These are phyloP conservation scores for Golovinomyces cichoracearum DNA, from an alignment of 2,329 filamentous ascomycete genomes.

Conservation along the genomic window DNA sequence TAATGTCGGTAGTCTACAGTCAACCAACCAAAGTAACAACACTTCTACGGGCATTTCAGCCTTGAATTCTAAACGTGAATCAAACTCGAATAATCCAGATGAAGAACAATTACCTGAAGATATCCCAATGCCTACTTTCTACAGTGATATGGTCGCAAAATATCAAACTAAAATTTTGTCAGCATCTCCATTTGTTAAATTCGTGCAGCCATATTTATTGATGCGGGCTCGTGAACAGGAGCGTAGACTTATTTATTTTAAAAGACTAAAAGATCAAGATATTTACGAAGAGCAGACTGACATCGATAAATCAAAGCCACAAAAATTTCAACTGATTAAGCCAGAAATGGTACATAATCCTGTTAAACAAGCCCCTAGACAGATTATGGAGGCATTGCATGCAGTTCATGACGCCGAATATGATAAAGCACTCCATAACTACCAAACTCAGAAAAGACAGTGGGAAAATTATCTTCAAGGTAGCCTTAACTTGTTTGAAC, in stretches of 20 bases:
- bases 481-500: conserved; percentile 73
- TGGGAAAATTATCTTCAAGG: conserved; percentile 91
- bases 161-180: conserved; percentile 84
- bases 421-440: conserved; percentile 79
- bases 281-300: conserved; percentile 27
- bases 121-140: conserved; percentile 67
- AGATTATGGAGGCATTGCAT: conserved; percentile 79
- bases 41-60: not conserved
- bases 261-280: conserved; percentile 55
- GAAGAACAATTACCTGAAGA: conserved; percentile 45
- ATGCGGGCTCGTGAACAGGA: conserved; percentile 85
- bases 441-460: conserved; percentile 76
- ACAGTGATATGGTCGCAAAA: conserved; percentile 82
- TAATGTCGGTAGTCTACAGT: not conserved
- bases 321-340: conserved; percentile 70
- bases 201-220: conserved; percentile 74
- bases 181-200: conserved; percentile 86
- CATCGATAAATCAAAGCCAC: conserved; percentile 35
- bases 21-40: not conserved
- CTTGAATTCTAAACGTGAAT: not conserved
- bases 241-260: conserved; percentile 55
- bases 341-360: conserved; percentile 85
- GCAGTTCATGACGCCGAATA: conserved; percentile 94
- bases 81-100: conserved; percentile 11
- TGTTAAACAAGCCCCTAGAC: conserved; percentile 51